These are phyloP conservation scores for Moelleriella libera DNA, from an alignment of 2,329 filamentous ascomycete species.

Conservation along the genomic window DNA sequence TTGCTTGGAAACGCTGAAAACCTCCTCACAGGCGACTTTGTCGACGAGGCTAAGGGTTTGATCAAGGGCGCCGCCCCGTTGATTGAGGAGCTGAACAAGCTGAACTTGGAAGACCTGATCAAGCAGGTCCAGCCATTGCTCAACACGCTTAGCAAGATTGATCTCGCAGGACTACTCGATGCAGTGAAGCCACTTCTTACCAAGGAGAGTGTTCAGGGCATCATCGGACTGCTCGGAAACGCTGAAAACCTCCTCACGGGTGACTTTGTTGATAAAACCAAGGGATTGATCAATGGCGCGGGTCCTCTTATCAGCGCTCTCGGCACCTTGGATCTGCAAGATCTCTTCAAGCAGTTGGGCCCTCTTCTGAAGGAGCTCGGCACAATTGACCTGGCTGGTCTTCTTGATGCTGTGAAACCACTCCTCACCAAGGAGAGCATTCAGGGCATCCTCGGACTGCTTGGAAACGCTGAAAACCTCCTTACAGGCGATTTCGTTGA, in stretches of 20 bases:
- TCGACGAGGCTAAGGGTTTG: constrained; percentile 14
- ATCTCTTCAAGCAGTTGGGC: constrained; percentile 12
- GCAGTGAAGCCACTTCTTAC: constrained; percentile 14
- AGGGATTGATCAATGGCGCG: constrained; percentile 13
- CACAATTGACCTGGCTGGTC: constrained; percentile 16
- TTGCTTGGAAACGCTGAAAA: constrained; percentile 15
- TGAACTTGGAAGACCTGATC: constrained; percentile 12
- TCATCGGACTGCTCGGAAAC: constrained; percentile 16
- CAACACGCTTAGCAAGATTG: constrained; percentile 15
- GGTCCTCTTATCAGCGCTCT: constrained; percentile 11
- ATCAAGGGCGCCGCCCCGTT: constrained; percentile 11
- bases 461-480: constrained; percentile 14
- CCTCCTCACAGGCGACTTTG: constrained; percentile 13
- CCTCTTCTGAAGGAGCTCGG: constrained; percentile 17
- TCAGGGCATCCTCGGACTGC: constrained; percentile 16
- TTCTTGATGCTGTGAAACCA: constrained; percentile 13
- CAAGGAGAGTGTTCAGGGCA: constrained; percentile 12
- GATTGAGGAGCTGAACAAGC: constrained; percentile 4
- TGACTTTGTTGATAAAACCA: constrained; percentile 14
- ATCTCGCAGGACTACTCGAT: constrained; percentile 15
- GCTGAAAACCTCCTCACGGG: constrained; percentile 13
- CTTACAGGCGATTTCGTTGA: constrained; percentile 14
- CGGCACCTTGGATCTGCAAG: constrained; percentile 11
- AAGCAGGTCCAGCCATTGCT: constrained; percentile 15
- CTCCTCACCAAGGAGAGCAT: constrained; percentile 14